Percentiles rank a stretch among this genome's conserved stretches.
phyloP scores from a whole-genome alignment of 768 basidiomycete genomes.

The Cytidiella melzeri region DNA sequence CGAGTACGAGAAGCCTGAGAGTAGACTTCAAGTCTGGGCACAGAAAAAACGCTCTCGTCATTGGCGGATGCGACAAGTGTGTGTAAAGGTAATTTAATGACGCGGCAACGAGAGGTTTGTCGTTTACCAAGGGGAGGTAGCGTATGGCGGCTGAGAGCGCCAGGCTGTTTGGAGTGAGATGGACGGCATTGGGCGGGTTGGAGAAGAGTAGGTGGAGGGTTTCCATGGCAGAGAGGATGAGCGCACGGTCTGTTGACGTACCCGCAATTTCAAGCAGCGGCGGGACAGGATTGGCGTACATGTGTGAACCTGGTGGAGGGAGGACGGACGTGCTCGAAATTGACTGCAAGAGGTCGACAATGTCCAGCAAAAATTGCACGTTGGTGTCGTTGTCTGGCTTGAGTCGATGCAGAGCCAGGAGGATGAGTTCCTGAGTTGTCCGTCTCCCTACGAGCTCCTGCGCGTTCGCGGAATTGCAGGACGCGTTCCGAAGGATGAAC shows the following conservation, averaged over 20 bases:
- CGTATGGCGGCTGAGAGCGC: constrained; percentile 59
- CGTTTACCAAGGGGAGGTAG: constrained; percentile 67
- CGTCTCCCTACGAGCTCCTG: constrained; percentile 51
- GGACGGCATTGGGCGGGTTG: constrained; percentile 49
- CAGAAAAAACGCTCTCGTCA: constrained; percentile 73
- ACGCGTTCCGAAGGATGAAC: constrained; percentile 81
- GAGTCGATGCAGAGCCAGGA: constrained; percentile 59
- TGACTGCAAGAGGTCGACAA: constrained; percentile 64
- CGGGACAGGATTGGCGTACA: constrained; percentile 43
- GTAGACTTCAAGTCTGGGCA: constrained; percentile 66
- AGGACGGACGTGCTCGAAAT: constrained; percentile 44
- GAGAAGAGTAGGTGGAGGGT: constrained; percentile 58
- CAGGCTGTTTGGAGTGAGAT: constrained; percentile 49
- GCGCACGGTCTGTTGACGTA: constrained; percentile 62
- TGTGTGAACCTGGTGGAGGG: constrained; percentile 27
- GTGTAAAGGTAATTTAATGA: constrained; percentile 70
- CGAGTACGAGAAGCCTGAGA: constrained; percentile 58
- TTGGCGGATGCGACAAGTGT: constrained; percentile 66
- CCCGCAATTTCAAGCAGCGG: constrained; percentile 51
- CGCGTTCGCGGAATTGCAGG: constrained; percentile 64
- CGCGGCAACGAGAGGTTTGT: constrained; percentile 64
- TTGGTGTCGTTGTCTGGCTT: constrained; percentile 58
- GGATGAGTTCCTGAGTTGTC: constrained; percentile 59
- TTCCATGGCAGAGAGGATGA: constrained; percentile 61
- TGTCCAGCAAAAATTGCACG: constrained; percentile 64